phyloP scores from a whole-genome alignment of 2,329 filamentous ascomycete genomes.

The Fusarium decemcellulare region DNA sequence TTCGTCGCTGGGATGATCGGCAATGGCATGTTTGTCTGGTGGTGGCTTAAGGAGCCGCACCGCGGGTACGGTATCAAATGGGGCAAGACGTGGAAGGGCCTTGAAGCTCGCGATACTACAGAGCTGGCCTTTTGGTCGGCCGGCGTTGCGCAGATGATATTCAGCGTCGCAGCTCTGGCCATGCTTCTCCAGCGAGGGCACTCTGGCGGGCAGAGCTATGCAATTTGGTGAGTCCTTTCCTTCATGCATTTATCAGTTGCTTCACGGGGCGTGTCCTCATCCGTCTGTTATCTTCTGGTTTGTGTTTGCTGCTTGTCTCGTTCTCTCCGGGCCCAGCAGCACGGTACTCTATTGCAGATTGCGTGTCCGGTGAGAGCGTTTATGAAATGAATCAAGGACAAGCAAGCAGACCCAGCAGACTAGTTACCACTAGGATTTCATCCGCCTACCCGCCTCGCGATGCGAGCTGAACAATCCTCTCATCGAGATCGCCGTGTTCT shows the following conservation, averaged over 20 bases:
- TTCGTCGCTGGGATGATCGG: slow-evolving; percentile 54
- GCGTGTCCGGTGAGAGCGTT: slow-evolving; percentile 23
- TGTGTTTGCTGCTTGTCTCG: slow-evolving; percentile 14
- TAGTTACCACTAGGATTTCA: slow-evolving; percentile 5
- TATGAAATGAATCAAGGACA: slow-evolving; percentile 2
- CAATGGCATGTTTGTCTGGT: slow-evolving; percentile 60
- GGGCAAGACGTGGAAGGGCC: slow-evolving; percentile 60
- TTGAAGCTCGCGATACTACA: slow-evolving; percentile 60
- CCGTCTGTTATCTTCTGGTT: slow-evolving; percentile 6
- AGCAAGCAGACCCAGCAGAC: slow-evolving; percentile 1
- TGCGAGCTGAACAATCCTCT: slow-evolving; percentile 2
- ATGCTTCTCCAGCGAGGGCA: slow-evolving; percentile 63
- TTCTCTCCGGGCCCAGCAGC: slow-evolving; percentile 1
- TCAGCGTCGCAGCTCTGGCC: slow-evolving; percentile 57
- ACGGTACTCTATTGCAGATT: slow-evolving; percentile 25
- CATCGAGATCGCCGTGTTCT: neutral
- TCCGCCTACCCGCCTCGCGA: slow-evolving; percentile 4
- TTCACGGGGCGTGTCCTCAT: slow-evolving; percentile 34
- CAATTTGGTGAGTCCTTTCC: slow-evolving; percentile 61
- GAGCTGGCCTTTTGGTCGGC: slow-evolving; percentile 66
- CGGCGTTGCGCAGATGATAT: slow-evolving; percentile 58
- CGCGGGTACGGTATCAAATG: slow-evolving; percentile 59
- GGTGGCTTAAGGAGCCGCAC: slow-evolving; percentile 62
- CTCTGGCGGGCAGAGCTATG: slow-evolving; percentile 63
- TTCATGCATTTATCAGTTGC: slow-evolving; percentile 30